Evolutionary conservation across 257 asterid genomes (phyloP).

Genomic region (Capsicum rhomboideum): DNA sequence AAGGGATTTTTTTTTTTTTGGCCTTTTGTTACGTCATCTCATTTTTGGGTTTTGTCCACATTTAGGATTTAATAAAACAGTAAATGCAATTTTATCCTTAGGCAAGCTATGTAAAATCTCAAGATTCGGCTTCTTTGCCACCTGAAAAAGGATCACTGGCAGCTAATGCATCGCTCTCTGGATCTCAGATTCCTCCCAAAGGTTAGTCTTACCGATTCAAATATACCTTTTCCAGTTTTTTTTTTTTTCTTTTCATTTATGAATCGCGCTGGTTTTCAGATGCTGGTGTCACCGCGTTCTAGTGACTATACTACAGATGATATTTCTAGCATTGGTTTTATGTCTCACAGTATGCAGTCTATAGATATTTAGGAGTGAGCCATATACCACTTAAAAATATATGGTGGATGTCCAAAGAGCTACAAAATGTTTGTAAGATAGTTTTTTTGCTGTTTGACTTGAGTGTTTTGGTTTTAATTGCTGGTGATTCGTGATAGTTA

Average conservation of each 20-base stretch:
- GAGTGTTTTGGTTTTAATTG: not conserved
- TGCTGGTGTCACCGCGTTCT: not conserved
- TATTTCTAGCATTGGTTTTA: not conserved
- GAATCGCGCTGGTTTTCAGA: not conserved
- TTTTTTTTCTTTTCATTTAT: not conserved
- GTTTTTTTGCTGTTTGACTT: not conserved
- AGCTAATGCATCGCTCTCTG: conserved; percentile 27
- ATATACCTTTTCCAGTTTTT: not conserved
- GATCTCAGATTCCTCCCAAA: conserved; percentile 26
- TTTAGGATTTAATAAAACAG: not conserved
- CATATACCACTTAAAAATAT: not conserved
- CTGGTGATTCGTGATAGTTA: not conserved
- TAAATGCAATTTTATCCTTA: conserved; percentile 6
- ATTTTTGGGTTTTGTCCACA: not conserved
- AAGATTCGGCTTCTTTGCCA: conserved; percentile 25
- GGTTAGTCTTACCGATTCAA: conserved; percentile 16
- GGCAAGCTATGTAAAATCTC: conserved; percentile 44
- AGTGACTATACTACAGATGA: not conserved
- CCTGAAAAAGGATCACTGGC: conserved; percentile 38
- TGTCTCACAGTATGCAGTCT: not conserved
- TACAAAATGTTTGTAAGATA: not conserved
- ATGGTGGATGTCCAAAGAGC: not conserved
- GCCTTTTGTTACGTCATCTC: not conserved
- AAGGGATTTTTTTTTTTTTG: not conserved
- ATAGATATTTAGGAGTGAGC: not conserved